phyloP scores from a whole-genome alignment of 1,284 basidiomycete genomes.

The Papiliotrema nemorosa region DNA sequence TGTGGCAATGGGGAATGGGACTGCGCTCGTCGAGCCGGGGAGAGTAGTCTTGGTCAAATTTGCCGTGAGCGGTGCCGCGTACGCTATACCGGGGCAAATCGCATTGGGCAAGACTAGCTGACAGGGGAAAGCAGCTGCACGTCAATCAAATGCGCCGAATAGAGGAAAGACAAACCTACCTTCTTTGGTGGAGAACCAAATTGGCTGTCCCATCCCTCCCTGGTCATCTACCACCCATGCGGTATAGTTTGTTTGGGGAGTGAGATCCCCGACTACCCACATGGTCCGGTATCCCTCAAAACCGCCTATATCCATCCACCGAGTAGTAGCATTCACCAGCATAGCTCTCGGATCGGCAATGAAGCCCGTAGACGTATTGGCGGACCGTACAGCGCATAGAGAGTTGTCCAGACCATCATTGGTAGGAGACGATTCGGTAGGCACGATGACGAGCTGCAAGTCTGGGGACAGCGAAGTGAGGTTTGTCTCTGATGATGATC shows the following conservation, averaged over 20 bases:
- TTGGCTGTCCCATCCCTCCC: slow-evolving; percentile 31
- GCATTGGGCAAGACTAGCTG: slow-evolving; percentile 66
- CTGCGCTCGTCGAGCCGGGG: slow-evolving; percentile 28
- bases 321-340: slow-evolving; percentile 15
- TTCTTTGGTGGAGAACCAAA: slow-evolving; percentile 44
- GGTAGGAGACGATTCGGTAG: slow-evolving; percentile 55
- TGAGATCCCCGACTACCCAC: slow-evolving; percentile 29
- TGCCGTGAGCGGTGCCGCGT: slow-evolving; percentile 62
- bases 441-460: slow-evolving; percentile 40
- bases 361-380: slow-evolving; percentile 21
- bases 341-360: slow-evolving; percentile 13
- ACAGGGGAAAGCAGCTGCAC: slow-evolving; percentile 64
- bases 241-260: slow-evolving; percentile 41
- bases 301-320: slow-evolving; percentile 28
- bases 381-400: slow-evolving; percentile 22
- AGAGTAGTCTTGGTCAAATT: slow-evolving; percentile 27
- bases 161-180: slow-evolving; percentile 24
- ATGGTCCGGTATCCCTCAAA: slow-evolving; percentile 35
- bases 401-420: slow-evolving; percentile 49
- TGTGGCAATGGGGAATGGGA: slow-evolving; percentile 55
- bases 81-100: slow-evolving; percentile 68
- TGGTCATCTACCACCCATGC: slow-evolving; percentile 32
- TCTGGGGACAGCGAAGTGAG: slow-evolving; percentile 56
- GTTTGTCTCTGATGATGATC: slow-evolving; percentile 51
- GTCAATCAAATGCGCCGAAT: no score